Evolutionary conservation across 2,329 filamentous ascomycete species (phyloP).

Genomic region (Pseudogymnoascus verrucosus): DNA sequence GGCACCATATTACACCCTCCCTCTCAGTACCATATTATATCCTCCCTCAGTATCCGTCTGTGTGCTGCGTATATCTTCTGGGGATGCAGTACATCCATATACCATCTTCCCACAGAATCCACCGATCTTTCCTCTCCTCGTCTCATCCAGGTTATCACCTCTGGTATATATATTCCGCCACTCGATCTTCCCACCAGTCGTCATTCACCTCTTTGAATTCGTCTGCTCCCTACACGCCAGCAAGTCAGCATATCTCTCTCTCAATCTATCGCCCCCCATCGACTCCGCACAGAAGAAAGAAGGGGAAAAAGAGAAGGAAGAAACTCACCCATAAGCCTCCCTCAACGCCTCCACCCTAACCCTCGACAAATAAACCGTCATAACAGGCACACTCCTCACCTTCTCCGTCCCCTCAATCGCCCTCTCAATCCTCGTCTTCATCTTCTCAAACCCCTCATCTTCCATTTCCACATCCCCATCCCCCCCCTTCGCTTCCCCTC

Average conservation of each 20-base stretch:
- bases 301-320: background rate
- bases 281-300: background rate
- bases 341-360: constrained; percentile 48
- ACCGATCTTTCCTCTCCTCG: background rate
- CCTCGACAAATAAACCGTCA: constrained; percentile 54
- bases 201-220: background rate
- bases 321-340: constrained; percentile 28
- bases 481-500: constrained; percentile 29
- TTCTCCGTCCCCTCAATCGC: constrained; percentile 41
- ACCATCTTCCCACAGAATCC: background rate
- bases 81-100: background rate
- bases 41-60: background rate
- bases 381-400: constrained; percentile 40
- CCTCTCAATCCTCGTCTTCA: constrained; percentile 48
- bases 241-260: background rate
- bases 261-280: background rate
- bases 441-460: constrained; percentile 47
- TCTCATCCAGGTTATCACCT: background rate
- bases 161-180: background rate
- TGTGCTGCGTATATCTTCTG: background rate
- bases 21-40: too few species aligned
- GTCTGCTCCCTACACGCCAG: constrained; percentile 4
- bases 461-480: constrained; percentile 31
- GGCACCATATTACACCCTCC: background rate
- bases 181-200: background rate